Percentiles rank a stretch among this genome's conserved stretches.
Evolutionary conservation across 805 yeast genomes (phyloP).

Genomic region (Pichia deserticola): DNA sequence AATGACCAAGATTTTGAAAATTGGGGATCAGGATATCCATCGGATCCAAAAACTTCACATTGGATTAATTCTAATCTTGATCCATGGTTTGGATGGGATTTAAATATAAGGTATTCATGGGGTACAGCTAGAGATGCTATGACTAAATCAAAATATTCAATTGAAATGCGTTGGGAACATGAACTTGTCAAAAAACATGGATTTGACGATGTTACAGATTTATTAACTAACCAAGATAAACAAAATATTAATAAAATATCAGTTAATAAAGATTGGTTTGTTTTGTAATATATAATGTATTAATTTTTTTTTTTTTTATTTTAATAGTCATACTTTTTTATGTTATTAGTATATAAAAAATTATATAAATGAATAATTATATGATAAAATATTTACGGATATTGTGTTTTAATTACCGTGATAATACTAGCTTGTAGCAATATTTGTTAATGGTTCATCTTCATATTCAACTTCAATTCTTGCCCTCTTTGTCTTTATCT

Average conservation of each 20-base stretch:
- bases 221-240: not conserved
- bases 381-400: not conserved
- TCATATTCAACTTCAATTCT: slow-evolving; percentile 63
- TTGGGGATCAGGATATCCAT: slow-evolving; percentile 92
- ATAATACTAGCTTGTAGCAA: slow-evolving; percentile 10
- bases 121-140: slow-evolving; percentile 79
- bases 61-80: slow-evolving; percentile 67
- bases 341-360: too few species aligned
- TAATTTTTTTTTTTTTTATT: not conserved
- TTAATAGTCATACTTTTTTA: not conserved
- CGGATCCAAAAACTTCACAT: slow-evolving; percentile 76
- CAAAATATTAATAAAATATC: not conserved
- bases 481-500: slow-evolving; percentile 65
- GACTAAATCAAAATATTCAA: slow-evolving; percentile 36
- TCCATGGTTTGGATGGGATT: slow-evolving; percentile 79
- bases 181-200: slow-evolving; percentile 24
- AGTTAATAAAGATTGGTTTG: slow-evolving; percentile 8
- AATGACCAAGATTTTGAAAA: not conserved
- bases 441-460: slow-evolving; percentile 33
- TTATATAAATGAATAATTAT: not conserved
- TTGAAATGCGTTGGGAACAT: slow-evolving; percentile 55
- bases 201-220: slow-evolving; percentile 5
- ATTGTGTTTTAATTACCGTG: not conserved
- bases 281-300: not conserved
- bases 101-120: slow-evolving; percentile 81